Evolutionary conservation across 305 asterid genomes (phyloP).

Genomic region (Fraxinus velutina): DNA sequence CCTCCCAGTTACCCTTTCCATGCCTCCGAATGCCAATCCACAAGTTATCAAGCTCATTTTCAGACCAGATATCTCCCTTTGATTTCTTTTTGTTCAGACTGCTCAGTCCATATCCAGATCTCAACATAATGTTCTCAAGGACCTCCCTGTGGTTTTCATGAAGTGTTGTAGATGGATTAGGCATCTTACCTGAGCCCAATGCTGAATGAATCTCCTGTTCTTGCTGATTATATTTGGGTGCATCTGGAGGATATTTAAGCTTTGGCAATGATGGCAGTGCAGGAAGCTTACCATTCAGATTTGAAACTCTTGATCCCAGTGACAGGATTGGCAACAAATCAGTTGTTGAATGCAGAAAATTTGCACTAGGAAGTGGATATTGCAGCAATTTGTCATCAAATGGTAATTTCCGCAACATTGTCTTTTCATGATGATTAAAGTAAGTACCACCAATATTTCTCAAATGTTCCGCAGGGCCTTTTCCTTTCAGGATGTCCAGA

Average conservation of each 20-base stretch:
- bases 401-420: conserved; percentile 62
- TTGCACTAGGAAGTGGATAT: conserved; percentile 51
- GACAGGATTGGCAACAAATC: conserved; percentile 66
- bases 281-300: conserved; percentile 27
- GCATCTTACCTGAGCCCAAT: neutral
- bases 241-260: neutral
- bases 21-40: conserved; percentile 57
- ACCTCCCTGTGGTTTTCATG: neutral
- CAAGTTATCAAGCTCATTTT: conserved; percentile 44
- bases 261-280: neutral
- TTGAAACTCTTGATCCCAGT: conserved; percentile 63
- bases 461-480: conserved; percentile 45
- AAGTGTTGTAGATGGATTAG: neutral
- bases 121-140: neutral
- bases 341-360: conserved; percentile 41
- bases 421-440: conserved; percentile 64
- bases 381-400: conserved; percentile 64
- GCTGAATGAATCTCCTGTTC: neutral
- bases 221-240: neutral
- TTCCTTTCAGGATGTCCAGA: conserved; percentile 44
- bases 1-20: conserved; percentile 48
- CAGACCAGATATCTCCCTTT: conserved; percentile 40
- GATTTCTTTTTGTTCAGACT: conserved; percentile 28
- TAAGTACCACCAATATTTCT: conserved; percentile 43
- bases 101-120: conserved; percentile 37